Base-by-base conservation (phyloP, 106 monocot genomes). In the Triglochin maritima region DNA sequence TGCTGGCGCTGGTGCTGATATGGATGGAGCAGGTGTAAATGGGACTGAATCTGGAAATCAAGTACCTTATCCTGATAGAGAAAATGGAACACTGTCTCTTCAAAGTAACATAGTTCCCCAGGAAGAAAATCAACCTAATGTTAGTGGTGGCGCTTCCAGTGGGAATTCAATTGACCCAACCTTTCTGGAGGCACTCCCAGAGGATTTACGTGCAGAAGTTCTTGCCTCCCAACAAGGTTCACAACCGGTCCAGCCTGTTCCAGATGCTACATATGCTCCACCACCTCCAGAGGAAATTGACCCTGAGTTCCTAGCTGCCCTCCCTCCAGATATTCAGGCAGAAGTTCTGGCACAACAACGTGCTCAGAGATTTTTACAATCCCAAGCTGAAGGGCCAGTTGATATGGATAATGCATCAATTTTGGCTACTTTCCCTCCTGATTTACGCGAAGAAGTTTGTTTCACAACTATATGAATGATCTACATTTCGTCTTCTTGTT, bases 401-500 rank as follows among this genome's bases (percentile, higher is more conserved):
- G 89, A 89, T 44, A 89, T 89, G 89, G 89, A 89, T 74, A 85
- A 80, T 80, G 89, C 85, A 68, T 89, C 89, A 46, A 89, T 89
- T 69, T 82, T 89, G 59, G 89, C 89, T 68, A 89, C 89, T 68
- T 89, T 89, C 54, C 83, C 89, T 57, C 83, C 89, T 53, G 89
- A 89, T 53, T 49, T 89, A 3, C 82, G 89, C 57, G 85, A 89
- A 81, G 89, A 89, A 81, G 84, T 84, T 56, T 49, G 9, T 9
- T 52, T 4, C 59, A 59, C 29, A 29, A 29, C 29, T 29, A 29
- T 29, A 29, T 29, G 29, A 29, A 29, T 29, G 29, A 29, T 29
- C 29, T 29, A 29, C 29, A 29, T 29, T 29, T 29, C 29, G 29
- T 29, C 29, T 29, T 29, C 29, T 29, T 29, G 29, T 29, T 29